Evolutionary conservation across 441 rosid genomes (phyloP).

Genomic region (Gossypium lobatum): DNA sequence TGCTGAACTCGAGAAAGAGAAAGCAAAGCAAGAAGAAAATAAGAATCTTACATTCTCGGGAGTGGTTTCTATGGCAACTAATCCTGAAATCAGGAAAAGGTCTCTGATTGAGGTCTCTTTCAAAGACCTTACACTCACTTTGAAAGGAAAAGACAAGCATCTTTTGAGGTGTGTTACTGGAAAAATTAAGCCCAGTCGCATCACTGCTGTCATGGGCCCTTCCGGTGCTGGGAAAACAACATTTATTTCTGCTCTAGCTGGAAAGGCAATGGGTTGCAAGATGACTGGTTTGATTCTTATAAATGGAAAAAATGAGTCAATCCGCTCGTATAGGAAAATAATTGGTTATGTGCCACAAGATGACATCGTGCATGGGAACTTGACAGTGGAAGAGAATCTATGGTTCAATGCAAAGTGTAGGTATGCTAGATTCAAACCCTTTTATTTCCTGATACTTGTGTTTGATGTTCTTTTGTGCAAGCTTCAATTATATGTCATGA

Average conservation of each 20-base stretch:
- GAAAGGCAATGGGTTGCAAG: constrained; percentile 67
- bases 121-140: constrained; percentile 62
- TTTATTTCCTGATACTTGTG: neutral
- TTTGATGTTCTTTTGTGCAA: constrained; percentile 3
- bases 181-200: constrained; percentile 65
- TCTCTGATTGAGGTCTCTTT: constrained; percentile 68
- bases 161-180: constrained; percentile 78
- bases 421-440: constrained; percentile 22
- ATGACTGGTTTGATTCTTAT: constrained; percentile 59
- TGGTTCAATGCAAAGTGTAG: constrained; percentile 94
- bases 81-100: constrained; percentile 49
- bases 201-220: constrained; percentile 93
- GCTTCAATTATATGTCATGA: neutral
- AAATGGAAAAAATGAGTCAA: constrained; percentile 64
- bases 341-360: constrained; percentile 96
- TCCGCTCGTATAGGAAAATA: constrained; percentile 75
- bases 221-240: constrained; percentile 93
- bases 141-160: constrained; percentile 62
- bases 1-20: constrained; percentile 73
- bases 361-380: constrained; percentile 90
- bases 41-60: constrained; percentile 72
- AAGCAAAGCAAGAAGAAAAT: constrained; percentile 49
- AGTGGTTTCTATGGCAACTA: constrained; percentile 55
- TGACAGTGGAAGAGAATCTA: constrained; percentile 93
- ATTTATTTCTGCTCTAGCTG: constrained; percentile 78